A percentile compares a stretch with the other conserved stretches of the same genome.
phyloP scores from a whole-genome alignment of 2,329 filamentous ascomycete genomes.

The Fusarium agapanthi region DNA sequence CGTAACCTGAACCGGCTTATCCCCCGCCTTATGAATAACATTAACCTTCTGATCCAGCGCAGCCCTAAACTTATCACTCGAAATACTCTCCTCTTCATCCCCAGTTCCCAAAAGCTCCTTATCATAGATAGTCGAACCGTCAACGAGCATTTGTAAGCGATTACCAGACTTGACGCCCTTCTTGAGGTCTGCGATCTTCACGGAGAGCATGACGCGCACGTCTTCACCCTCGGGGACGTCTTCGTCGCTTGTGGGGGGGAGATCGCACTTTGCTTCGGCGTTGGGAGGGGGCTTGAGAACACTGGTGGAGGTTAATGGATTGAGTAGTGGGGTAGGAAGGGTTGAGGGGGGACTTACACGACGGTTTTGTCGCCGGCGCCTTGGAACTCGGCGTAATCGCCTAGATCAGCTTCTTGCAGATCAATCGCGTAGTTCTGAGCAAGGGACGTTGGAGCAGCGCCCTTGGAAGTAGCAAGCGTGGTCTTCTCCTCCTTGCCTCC shows the following conservation, averaged over 20 bases:
- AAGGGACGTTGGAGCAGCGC: background rate
- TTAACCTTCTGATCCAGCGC: slow-evolving; percentile 8
- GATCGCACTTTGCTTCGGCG: background rate
- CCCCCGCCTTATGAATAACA: background rate
- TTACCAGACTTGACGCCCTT: background rate
- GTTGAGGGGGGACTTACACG: background rate
- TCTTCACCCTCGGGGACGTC: background rate
- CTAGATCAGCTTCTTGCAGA: background rate
- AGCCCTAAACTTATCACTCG: slow-evolving; percentile 1
- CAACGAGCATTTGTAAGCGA: slow-evolving; percentile 2
- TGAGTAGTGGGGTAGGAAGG: background rate
- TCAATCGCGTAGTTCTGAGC: background rate
- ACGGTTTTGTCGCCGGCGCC: background rate
- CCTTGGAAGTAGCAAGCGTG: background rate
- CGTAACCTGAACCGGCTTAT: slow-evolving; percentile 2
- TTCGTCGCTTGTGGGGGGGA: background rate
- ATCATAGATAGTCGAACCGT: background rate
- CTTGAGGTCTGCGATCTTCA: background rate
- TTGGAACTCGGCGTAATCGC: slow-evolving; percentile 7
- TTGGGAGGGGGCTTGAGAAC: slow-evolving; percentile 9
- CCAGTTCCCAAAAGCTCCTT: background rate
- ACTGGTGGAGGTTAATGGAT: background rate
- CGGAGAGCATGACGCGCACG: background rate
- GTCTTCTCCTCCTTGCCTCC: background rate
- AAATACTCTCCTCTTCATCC: background rate